Evolutionary conservation across 176 grass and related monocot genomes (phyloP).

Genomic region (Oryza punctata): DNA sequence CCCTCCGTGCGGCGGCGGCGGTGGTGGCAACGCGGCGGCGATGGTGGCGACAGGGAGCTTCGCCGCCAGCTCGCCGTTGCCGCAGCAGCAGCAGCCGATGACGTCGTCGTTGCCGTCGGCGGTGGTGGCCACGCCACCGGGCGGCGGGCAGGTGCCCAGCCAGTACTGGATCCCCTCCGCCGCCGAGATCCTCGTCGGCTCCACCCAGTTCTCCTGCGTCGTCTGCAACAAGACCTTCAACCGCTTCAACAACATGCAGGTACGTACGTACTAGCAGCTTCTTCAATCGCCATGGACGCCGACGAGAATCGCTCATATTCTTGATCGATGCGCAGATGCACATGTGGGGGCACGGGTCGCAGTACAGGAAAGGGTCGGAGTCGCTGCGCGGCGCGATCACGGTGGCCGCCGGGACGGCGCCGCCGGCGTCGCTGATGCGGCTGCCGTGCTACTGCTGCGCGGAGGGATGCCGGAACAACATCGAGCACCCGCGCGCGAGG

Average conservation of each 20-base stretch:
- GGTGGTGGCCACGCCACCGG: not conserved
- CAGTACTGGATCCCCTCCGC: constrained; percentile 94
- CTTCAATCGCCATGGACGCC: not conserved
- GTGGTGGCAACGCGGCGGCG: not conserved
- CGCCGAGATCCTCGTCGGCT: constrained; percentile 85
- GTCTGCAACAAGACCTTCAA: constrained; percentile 97
- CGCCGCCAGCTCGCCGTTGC: not conserved
- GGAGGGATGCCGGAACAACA: constrained; percentile 82
- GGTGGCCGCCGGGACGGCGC: constrained; percentile 7
- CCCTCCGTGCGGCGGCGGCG: constrained; percentile 29
- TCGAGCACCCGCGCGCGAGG: constrained; percentile 69
- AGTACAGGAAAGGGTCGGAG: constrained; percentile 78
- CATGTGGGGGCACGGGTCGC: constrained; percentile 96
- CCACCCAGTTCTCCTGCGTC: constrained; percentile 82
- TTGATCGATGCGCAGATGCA: constrained; percentile 63
- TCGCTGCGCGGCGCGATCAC: constrained; percentile 55
- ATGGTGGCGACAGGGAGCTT: not conserved
- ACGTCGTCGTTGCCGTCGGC: not conserved
- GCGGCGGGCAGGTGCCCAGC: constrained; percentile 25
- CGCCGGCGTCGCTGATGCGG: constrained; percentile 57
- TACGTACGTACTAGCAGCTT: not conserved
- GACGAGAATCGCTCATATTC: not conserved
- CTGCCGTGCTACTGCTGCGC: constrained; percentile 92
- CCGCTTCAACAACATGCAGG: constrained; percentile 99
- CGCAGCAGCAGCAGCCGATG: not conserved